Evolutionary conservation across 495 filamentous ascomycete genomes (phyloP).

Genomic region (Penicillium silybi): DNA sequence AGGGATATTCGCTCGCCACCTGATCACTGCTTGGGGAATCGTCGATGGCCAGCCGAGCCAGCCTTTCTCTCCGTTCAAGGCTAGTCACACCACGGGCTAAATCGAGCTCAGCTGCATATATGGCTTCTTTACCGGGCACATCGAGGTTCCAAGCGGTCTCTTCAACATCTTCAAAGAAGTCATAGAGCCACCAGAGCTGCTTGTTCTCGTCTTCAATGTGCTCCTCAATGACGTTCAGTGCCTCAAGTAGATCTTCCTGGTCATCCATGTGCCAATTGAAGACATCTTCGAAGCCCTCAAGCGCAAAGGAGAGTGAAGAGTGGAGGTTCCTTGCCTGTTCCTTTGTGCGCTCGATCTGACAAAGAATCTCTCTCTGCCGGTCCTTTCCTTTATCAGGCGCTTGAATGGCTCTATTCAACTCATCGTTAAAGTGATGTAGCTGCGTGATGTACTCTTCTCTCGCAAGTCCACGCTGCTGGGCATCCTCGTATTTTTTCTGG

Average conservation of each 20-base stretch:
- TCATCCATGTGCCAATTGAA: neutral
- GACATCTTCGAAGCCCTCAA: neutral
- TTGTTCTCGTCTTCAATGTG: neutral
- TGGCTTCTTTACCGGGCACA: neutral
- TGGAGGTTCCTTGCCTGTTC: neutral
- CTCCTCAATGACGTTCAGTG: neutral
- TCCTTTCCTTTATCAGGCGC: too few species aligned
- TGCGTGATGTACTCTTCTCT: too few species aligned
- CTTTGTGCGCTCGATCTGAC: neutral
- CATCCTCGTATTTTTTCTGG: too few species aligned
- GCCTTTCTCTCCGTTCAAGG: neutral
- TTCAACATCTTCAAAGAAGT: neutral
- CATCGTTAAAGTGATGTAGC: too few species aligned
- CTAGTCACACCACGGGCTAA: neutral
- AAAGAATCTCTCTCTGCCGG: neutral
- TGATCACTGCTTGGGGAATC: too few species aligned
- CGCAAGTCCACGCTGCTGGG: too few species aligned
- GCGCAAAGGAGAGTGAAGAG: neutral
- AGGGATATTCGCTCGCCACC: too few species aligned
- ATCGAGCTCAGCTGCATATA: neutral
- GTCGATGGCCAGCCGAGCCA: neutral
- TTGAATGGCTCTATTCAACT: too few species aligned
- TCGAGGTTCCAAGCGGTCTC: neutral
- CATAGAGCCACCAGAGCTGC: neutral
- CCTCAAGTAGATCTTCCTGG: neutral